Percentiles rank a stretch among this genome's conserved stretches.
Conservation (phyloP, 148 eudicot species). For the Agrostemma githago region DNA sequence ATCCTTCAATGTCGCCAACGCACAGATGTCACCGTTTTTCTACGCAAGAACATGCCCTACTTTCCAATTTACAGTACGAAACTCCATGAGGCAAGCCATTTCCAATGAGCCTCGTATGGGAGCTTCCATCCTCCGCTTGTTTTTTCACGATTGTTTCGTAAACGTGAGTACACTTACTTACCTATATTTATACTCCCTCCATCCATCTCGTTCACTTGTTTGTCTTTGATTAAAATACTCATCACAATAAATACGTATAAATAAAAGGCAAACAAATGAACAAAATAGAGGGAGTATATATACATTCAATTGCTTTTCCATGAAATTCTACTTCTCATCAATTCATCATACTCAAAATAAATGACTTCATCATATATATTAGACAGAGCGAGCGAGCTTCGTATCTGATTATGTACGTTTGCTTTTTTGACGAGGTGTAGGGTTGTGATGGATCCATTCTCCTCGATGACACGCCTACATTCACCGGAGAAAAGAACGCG, state of each 20-base stretch:
- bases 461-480: slow-evolving; percentile 23
- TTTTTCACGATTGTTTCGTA: slow-evolving; percentile 40
- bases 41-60: slow-evolving; percentile 33
- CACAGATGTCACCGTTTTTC: slow-evolving; percentile 29
- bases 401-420: too few species aligned
- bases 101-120: slow-evolving; percentile 29
- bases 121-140: slow-evolving; percentile 34
- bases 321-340: too few species aligned
- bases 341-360: too few species aligned
- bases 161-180: slow-evolving; percentile 19
- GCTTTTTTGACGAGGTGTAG: neutral
- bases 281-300: too few species aligned
- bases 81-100: slow-evolving; percentile 30
- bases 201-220: too few species aligned
- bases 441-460: slow-evolving; percentile 30
- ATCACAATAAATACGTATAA: too few species aligned
- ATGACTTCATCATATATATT: too few species aligned
- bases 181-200: too few species aligned
- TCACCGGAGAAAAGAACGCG: slow-evolving; percentile 28
- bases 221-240: too few species aligned
- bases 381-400: too few species aligned
- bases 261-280: too few species aligned
- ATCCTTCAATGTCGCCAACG: slow-evolving; percentile 12
- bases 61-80: slow-evolving; percentile 21
- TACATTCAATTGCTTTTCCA: too few species aligned